Base-by-base conservation (phyloP, 73 alveolate species). In the Paramecium primaurelia region DNA sequence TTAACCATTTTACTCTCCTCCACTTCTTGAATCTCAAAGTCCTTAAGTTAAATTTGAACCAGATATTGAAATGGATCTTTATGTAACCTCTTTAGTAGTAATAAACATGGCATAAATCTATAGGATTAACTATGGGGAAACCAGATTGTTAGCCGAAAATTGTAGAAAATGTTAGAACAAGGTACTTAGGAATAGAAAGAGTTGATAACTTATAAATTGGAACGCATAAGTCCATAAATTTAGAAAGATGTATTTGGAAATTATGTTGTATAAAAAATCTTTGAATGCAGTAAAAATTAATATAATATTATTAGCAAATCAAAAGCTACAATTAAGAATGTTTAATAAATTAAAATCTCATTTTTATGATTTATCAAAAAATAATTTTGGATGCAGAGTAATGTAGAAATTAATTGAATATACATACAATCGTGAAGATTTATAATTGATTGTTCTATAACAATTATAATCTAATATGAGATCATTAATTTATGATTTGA, bases 61-160 rank as follows among this genome's bases (percentile, higher is more conserved):
- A 36, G 60, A 75, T 42, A 18, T 75, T 11, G 88, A 75, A 42
- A 75, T 75, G 88, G 88, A 75, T 42, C 36, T 75, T 30, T 75
- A 75, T 8, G 7, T 75, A 6, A 75, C 88, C 64, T 22, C 38
- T 38, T 75, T 75, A 38, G 47, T 42, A 22, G 88, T 75, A 75
- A 54, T 42, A n/a, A 36, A 75, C 10, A 30, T 12, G 32, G 22
- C 40, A 16, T 54, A 54, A 54, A 54, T 54, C 10, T 42, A 30
- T 75, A 75, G 88, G 88, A 42, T 75, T 42, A 75, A 42, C 59
- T 75, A 3, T 75, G 88, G 88, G 88, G 88, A 75, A 75, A 37
- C 40, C 37, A 75, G 37, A 75, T 75, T 36, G 59, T 75, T 6
- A 38, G 68, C 25, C 58, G 88, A 37, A 75, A 75, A 75, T 18